Conservation (phyloP, 192 early-diverging fungal genomes). For the Mortierella antarctica region DNA sequence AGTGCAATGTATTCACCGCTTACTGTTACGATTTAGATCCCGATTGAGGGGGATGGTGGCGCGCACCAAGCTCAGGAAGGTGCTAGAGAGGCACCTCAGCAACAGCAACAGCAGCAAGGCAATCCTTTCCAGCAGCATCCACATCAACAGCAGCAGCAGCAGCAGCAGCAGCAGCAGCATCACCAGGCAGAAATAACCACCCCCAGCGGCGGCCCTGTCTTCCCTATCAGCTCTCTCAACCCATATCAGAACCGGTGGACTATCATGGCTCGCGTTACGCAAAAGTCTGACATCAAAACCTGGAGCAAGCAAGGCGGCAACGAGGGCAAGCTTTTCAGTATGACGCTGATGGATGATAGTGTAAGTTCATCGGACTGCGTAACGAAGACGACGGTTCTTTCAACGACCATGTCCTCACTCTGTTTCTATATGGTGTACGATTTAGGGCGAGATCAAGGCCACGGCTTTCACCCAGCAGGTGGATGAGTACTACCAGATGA, state of each 20-base stretch:
- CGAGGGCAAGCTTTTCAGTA: constrained; percentile 89
- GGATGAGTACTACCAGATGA: constrained; percentile 76
- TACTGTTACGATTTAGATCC: not conserved
- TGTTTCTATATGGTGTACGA: not conserved
- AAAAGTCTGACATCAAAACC: constrained; percentile 83
- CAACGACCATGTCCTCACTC: not conserved
- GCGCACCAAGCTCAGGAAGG: not conserved
- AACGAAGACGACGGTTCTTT: not conserved
- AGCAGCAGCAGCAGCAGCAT: constrained; percentile 17
- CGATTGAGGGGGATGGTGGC: not conserved
- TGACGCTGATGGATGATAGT: constrained; percentile 87
- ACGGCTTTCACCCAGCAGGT: constrained; percentile 94
- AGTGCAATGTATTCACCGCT: too few species aligned
- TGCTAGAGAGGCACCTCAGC: constrained; percentile 17
- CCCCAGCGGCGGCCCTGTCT: constrained; percentile 24
- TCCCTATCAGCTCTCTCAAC: constrained; percentile 41
- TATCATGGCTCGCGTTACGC: constrained; percentile 89
- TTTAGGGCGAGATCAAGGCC: constrained; percentile 92
- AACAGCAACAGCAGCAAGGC: constrained; percentile 38
- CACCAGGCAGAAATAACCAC: constrained; percentile 2
- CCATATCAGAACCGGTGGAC: constrained; percentile 78
- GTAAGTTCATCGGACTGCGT: constrained; percentile 59
- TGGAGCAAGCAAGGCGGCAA: constrained; percentile 81
- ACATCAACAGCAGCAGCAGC: constrained; percentile 21
- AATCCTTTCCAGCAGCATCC: constrained; percentile 30